Evolutionary conservation across 768 basidiomycete genomes (phyloP), one percentile per base, ranked within the genome.

Genomic region (Tricholoma terreum): DNA sequence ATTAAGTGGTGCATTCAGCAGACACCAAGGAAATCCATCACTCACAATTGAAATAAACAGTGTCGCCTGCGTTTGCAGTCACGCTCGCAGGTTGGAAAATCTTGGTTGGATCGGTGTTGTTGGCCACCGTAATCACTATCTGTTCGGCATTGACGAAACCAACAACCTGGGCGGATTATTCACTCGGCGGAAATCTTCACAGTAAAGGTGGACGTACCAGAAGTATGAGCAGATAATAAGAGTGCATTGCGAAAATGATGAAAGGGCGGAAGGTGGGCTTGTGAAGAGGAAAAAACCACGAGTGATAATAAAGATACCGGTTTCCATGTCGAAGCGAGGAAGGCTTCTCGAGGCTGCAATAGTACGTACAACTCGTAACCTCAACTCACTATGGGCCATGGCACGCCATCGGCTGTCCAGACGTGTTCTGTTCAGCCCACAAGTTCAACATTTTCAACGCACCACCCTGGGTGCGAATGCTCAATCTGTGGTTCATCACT

Each of bases 1-100:
- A 42, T 19, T 27, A 38, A 54, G 38, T 17, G 53, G 12, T 31
- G 24, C 7, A 38, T 14, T 22, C 15, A 22, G 8, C 45, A 48
- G 24, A 15, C 22, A 19, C 14, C 30, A 31, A 50, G 30, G 27
- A 48, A 34, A 35, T 51, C 40, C 46, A 19, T 33, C 36, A 35
- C 75, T 57, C 63, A 83, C 82, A 86, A 62, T 83, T 84, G 76
- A 86, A 85, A 35, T 75, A 30, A 56, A 86, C 77, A 12, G 71
- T 69, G 60, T 85, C 84, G 31, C 80, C 80, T 36, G 73, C 53
- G 9, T 65, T 56, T 9, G 82, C 85, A 21, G 53, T 62, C n/a
- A 85, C 72, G 35, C 62, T 67, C 34, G 72, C 71, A 14, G 83
- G 83, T 27, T 70, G 62, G 67, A 84, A 85, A 15, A 81, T 77